These are phyloP conservation scores for Colletotrichum tanaceti DNA, from an alignment of 2,329 filamentous ascomycete genomes.

Conservation along the genomic window DNA sequence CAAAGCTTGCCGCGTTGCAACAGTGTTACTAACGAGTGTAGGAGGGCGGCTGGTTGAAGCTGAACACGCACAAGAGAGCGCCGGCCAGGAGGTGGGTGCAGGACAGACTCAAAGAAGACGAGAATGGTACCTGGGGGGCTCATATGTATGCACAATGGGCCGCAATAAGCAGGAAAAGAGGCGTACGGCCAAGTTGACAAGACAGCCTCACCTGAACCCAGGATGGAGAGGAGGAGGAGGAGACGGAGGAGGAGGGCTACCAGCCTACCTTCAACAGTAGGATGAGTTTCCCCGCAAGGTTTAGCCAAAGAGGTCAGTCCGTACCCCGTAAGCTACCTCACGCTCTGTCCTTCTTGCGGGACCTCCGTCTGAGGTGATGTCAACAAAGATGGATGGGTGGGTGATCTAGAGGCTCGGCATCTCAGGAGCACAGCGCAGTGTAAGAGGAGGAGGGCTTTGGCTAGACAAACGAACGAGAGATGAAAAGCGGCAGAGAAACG, in stretches of 20 bases:
- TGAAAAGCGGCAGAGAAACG: background rate
- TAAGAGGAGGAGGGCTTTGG: slow-evolving; percentile 1
- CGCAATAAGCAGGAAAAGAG: slow-evolving; percentile 21
- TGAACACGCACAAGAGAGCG: slow-evolving; percentile 24
- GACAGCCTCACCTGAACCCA: slow-evolving; percentile 31
- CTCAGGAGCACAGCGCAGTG: background rate
- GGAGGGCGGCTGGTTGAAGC: slow-evolving; percentile 22
- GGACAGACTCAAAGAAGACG: slow-evolving; percentile 18
- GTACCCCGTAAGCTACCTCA: slow-evolving; percentile 26
- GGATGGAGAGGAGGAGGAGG: background rate
- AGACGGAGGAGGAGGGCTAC: background rate
- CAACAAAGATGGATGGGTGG: slow-evolving; percentile 1
- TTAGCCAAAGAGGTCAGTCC: slow-evolving; percentile 15
- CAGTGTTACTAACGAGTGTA: slow-evolving; percentile 29
- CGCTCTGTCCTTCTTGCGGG: slow-evolving; percentile 14
- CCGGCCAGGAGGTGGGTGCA: slow-evolving; percentile 26
- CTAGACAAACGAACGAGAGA: slow-evolving; percentile 7
- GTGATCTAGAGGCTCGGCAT: slow-evolving; percentile 13
- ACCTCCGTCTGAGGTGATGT: slow-evolving; percentile 33
- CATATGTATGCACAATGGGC: slow-evolving; percentile 38
- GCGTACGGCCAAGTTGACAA: slow-evolving; percentile 33
- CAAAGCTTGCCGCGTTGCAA: slow-evolving; percentile 25
- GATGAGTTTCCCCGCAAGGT: slow-evolving; percentile 22
- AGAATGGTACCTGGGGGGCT: slow-evolving; percentile 27
- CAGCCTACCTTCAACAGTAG: slow-evolving; percentile 8